Evolutionary conservation across 1,284 basidiomycete genomes (phyloP).

Genomic region (Rhodotorula sp.): DNA sequence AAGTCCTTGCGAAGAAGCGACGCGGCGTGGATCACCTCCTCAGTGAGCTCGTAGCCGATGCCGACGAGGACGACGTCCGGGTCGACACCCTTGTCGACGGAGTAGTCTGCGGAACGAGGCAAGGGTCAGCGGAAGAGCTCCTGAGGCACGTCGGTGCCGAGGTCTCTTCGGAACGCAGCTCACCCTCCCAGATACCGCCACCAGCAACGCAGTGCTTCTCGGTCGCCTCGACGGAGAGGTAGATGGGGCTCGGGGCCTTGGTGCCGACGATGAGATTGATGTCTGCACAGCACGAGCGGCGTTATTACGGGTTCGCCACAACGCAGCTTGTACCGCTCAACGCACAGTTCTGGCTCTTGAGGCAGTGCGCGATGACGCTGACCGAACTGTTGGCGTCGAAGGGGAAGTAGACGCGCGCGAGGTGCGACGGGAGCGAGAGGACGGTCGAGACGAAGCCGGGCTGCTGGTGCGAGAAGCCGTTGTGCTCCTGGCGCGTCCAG

Average conservation of each 20-base stretch:
- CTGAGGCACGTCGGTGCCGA: not conserved
- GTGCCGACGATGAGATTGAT: conserved; percentile 82
- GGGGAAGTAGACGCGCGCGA: conserved; percentile 80
- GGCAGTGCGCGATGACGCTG: conserved; percentile 72
- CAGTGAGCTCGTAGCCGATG: conserved; percentile 52
- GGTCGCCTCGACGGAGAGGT: conserved; percentile 53
- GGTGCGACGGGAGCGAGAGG: conserved; percentile 69
- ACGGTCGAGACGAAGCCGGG: conserved; percentile 81
- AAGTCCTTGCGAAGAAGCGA: conserved; percentile 47
- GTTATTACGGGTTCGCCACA: not conserved
- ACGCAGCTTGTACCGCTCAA: no score
- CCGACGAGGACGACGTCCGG: conserved; percentile 56
- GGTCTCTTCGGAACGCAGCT: conserved; percentile 41
- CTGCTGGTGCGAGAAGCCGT: conserved; percentile 59
- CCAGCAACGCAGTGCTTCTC: conserved; percentile 50
- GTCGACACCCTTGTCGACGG: conserved; percentile 54
- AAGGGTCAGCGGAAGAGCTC: not conserved
- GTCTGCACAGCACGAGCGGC: conserved; percentile 46
- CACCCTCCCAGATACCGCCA: conserved; percentile 53
- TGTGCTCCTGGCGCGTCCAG: conserved; percentile 50
- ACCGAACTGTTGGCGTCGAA: conserved; percentile 86
- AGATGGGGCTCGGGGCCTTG: conserved; percentile 56
- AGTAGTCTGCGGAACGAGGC: conserved; percentile 45
- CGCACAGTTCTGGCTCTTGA: conserved; percentile 70
- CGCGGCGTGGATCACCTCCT: conserved; percentile 53